Conservation (phyloP, 306 rosid species). For the Nissolia schottii region DNA sequence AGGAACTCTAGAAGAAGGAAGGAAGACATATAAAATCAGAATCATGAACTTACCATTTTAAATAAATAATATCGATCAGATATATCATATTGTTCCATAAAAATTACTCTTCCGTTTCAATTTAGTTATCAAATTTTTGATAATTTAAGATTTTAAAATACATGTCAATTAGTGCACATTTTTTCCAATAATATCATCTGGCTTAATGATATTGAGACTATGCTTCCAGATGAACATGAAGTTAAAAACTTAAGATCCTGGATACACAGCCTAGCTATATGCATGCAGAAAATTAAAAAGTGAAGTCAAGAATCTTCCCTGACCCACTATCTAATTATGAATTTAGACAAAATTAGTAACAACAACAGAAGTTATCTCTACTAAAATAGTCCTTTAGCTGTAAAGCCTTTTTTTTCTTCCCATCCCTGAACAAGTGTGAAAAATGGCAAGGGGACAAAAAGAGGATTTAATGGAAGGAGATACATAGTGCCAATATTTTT, state of each 20-base stretch:
- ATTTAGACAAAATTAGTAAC: not conserved
- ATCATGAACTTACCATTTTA: not conserved
- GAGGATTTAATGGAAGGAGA: conserved; percentile 46
- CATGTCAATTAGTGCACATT: not conserved
- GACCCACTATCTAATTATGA: conserved; percentile 1
- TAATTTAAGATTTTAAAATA: no score
- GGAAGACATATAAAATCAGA: not conserved
- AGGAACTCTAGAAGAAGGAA: not conserved
- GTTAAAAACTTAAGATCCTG: not conserved
- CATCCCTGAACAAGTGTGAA: conserved; percentile 10
- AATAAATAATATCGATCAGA: not conserved
- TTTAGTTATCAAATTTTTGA: no score
- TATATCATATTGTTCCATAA: not conserved
- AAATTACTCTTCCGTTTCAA: no score
- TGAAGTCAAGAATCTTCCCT: conserved; percentile 2
- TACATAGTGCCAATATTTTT: conserved; percentile 29
- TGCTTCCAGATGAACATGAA: not conserved
- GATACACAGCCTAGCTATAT: not conserved
- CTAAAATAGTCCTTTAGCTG: conserved; percentile 27
- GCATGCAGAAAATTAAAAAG: conserved; percentile 3
- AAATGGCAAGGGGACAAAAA: conserved; percentile 46
- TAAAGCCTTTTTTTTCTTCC: not conserved
- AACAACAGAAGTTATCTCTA: conserved; percentile 7
- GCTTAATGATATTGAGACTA: not conserved
- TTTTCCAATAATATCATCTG: not conserved